phyloP scores from a whole-genome alignment of 441 rosid genomes.

The Flueggea neowawraea region DNA sequence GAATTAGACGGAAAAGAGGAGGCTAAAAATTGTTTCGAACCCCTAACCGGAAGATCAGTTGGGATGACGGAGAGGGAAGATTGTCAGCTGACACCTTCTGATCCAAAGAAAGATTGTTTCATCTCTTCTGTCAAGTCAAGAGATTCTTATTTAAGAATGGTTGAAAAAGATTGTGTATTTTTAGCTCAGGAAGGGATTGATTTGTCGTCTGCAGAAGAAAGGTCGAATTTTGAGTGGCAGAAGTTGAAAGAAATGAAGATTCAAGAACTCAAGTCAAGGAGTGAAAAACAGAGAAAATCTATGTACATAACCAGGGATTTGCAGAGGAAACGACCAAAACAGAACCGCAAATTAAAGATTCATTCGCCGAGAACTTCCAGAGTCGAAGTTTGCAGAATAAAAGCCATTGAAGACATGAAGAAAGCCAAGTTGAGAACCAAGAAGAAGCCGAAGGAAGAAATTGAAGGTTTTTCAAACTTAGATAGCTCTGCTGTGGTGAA shows the following conservation, averaged over 20 bases:
- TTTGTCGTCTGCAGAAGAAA: constrained; percentile 12
- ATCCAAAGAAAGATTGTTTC: constrained; percentile 11
- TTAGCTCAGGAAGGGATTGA: constrained; percentile 12
- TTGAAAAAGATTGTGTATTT: constrained; percentile 19
- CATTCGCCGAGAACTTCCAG: constrained; percentile 54
- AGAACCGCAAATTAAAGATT: constrained; percentile 42
- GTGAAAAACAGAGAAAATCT: constrained; percentile 68
- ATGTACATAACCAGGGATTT: constrained; percentile 56
- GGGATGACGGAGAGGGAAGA: constrained; percentile 11
- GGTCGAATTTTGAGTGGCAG: constrained; percentile 31
- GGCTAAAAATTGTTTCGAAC: background rate
- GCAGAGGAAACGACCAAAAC: constrained; percentile 41
- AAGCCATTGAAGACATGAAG: constrained; percentile 66
- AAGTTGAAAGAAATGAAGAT: constrained; percentile 38
- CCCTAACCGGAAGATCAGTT: constrained; percentile 2
- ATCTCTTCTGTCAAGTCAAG: constrained; percentile 16
- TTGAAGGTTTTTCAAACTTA: constrained; percentile 21
- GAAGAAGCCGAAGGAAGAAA: constrained; percentile 32
- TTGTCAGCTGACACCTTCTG: constrained; percentile 9
- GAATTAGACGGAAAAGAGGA: constrained; percentile 24
- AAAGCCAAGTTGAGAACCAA: constrained; percentile 45
- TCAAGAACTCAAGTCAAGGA: constrained; percentile 40
- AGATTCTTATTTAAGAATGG: constrained; percentile 18
- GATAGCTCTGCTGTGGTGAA: constrained; percentile 80
- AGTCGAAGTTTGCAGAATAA: constrained; percentile 52